These are phyloP conservation scores for Xerocomellus dryophilus DNA, from an alignment of 768 basidiomycete genomes.

Conservation along the genomic window DNA sequence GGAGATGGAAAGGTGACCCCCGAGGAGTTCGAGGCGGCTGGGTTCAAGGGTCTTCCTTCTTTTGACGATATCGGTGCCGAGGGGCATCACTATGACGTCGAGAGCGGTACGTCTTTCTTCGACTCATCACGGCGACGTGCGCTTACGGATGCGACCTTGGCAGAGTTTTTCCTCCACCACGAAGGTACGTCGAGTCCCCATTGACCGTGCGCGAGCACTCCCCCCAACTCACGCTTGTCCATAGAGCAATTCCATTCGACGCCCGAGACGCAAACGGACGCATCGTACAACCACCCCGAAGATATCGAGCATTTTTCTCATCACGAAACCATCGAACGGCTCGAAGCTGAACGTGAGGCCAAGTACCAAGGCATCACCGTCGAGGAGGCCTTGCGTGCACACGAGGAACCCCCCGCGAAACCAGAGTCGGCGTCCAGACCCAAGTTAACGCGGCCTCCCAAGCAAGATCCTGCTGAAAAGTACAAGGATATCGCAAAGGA, in stretches of 20 bases:
- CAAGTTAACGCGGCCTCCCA: constrained; percentile 58
- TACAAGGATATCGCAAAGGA: constrained; percentile 56
- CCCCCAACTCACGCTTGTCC: not conserved
- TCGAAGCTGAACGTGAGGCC: constrained; percentile 83
- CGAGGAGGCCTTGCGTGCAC: constrained; percentile 60
- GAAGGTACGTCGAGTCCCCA: constrained; percentile 62
- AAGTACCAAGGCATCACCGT: constrained; percentile 78
- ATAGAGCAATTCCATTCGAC: constrained; percentile 90
- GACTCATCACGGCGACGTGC: too few relatives aligned
- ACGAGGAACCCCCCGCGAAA: constrained; percentile 39
- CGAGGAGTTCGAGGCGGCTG: constrained; percentile 70
- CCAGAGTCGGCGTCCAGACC: constrained; percentile 36
- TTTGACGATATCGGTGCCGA: constrained; percentile 84
- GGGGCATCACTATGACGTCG: constrained; percentile 90
- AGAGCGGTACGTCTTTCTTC: too few relatives aligned
- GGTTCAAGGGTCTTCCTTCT: constrained; percentile 74
- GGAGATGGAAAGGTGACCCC: constrained; percentile 65
- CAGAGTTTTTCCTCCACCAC: constrained; percentile 95
- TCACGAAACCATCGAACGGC: constrained; percentile 79
- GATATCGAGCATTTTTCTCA: constrained; percentile 89
- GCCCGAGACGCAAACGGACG: constrained; percentile 96
- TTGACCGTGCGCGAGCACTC: too few relatives aligned
- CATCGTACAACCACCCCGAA: constrained; percentile 91
- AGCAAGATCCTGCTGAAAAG: constrained; percentile 62
- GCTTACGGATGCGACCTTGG: not conserved